Conservation (phyloP, 2,329 filamentous ascomycete species). For the Aspergillus sp. region DNA sequence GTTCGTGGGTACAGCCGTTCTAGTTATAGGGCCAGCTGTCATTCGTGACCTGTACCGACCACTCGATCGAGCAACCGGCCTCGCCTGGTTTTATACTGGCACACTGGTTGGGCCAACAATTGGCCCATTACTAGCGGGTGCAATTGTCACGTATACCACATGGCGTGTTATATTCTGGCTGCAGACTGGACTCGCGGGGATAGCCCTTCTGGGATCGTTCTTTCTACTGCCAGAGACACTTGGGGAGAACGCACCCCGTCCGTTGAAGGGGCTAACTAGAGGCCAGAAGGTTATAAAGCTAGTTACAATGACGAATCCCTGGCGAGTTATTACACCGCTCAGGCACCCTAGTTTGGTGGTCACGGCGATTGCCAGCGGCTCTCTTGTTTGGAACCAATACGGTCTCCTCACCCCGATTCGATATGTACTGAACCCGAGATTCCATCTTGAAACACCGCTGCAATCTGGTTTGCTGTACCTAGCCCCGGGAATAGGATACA, state of each 20-base stretch:
- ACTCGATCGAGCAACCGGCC: constrained; percentile 68
- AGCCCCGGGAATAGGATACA: constrained; percentile 68
- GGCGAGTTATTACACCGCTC: constrained; percentile 60
- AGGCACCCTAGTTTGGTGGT: constrained; percentile 68
- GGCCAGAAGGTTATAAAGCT: constrained; percentile 50
- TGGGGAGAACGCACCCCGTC: constrained; percentile 61
- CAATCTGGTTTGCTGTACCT: constrained; percentile 73
- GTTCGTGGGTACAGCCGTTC: constrained; percentile 72
- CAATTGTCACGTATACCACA: constrained; percentile 42
- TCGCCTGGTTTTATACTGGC: constrained; percentile 71
- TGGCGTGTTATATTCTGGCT: constrained; percentile 80
- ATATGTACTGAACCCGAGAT: constrained; percentile 72
- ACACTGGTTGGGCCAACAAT: constrained; percentile 71
- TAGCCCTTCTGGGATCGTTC: constrained; percentile 59
- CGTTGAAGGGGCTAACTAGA: constrained; percentile 57
- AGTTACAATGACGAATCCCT: constrained; percentile 66
- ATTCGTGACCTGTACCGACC: constrained; percentile 68
- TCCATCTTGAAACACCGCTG: constrained; percentile 65
- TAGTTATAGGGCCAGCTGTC: constrained; percentile 69
- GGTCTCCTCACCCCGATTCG: constrained; percentile 67
- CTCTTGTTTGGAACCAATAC: constrained; percentile 76
- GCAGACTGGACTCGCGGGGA: constrained; percentile 66
- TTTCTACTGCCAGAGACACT: constrained; percentile 73
- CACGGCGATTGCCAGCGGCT: constrained; percentile 59
- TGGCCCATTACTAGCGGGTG: constrained; percentile 41